phyloP scores from a whole-genome alignment of 176 grass and related monocot species.

The Avena insularis region DNA sequence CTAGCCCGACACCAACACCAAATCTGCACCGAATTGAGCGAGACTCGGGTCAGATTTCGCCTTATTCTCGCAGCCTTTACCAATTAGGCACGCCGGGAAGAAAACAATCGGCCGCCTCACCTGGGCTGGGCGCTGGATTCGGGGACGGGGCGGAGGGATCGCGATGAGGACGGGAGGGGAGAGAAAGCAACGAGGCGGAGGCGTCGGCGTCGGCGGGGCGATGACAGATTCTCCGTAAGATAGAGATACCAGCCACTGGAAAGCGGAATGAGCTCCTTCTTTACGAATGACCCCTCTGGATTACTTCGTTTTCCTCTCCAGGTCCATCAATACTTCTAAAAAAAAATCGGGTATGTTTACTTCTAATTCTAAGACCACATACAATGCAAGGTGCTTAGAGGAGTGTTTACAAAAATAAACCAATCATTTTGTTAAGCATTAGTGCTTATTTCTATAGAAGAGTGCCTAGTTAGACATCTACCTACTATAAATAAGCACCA shows the following conservation, averaged over 20 bases:
- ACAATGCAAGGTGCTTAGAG: too few species aligned
- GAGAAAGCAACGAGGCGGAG: neutral
- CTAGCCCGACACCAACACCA: neutral
- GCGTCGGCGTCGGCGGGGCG: slow-evolving; percentile 16
- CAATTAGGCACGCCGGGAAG: neutral
- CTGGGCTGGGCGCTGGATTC: slow-evolving; percentile 28
- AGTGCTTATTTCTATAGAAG: too few species aligned
- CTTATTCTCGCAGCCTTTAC: too few species aligned
- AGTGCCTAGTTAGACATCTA: too few species aligned
- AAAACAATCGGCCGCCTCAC: neutral
- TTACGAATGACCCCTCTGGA: neutral
- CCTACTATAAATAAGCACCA: too few species aligned
- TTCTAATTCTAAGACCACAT: too few species aligned
- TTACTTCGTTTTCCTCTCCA: neutral
- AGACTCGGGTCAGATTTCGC: slow-evolving; percentile 35
- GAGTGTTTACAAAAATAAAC: too few species aligned
- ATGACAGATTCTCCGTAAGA: neutral
- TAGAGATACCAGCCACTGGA: slow-evolving; percentile 28
- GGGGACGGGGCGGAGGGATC: slow-evolving; percentile 42
- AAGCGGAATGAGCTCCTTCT: neutral
- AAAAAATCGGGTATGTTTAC: too few species aligned
- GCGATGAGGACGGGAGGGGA: slow-evolving; percentile 4
- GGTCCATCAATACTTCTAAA: neutral
- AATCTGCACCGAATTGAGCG: slow-evolving; percentile 30
- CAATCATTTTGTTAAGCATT: too few species aligned